Base-by-base conservation (phyloP, 345 rosid species). In the Punica granatum region DNA sequence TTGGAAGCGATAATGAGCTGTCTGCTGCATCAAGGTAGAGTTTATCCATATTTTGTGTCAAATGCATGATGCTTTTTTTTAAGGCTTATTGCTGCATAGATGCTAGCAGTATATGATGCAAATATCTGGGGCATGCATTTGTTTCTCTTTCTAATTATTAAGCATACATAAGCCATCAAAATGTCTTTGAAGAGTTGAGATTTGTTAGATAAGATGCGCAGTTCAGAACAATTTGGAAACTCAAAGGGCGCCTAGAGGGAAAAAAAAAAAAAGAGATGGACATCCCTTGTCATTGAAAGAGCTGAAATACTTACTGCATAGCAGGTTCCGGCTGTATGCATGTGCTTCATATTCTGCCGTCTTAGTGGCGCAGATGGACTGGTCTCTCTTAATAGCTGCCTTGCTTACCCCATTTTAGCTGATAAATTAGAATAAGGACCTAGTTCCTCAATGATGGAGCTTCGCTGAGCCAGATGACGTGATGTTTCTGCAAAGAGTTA, bases 11-110 rank as follows among this genome's bases (percentile, higher is more conserved):
- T 75, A 82, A 70, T 75, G 96, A 91, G 59, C 66, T 85, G 69
- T 81, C 97, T 81, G 88, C 92, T 74, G 89, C 95, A 77, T 84
- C 88, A 66, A 91, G 91, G 99, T 94, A 78, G 75, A 65, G 2
- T 58, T 26, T 1, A 33, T 36, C 48, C 43, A 59, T 65, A 48
- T 65, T 43, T 46, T 70, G 46, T 26, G 19, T 70, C 35, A 36
- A 31, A 34, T 23, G 26, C 48, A 36, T 63, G 21, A 33, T 33
- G 25, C 43, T 23, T 61, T 33, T n/a, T 33, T 36, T 8, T 11
- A 10, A 33, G 23, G 37, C 39, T 15, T 32, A 32, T 48, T 48
- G 2, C 12, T 23, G 28, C 30, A 23, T 3, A 53, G 13, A 6
- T 53, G 28, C 59, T 53, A 23, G 8, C 8, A 23, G 59, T 2